These are phyloP conservation scores for Alloascoidea africana DNA, from an alignment of 805 yeast species.

Conservation along the genomic window DNA sequence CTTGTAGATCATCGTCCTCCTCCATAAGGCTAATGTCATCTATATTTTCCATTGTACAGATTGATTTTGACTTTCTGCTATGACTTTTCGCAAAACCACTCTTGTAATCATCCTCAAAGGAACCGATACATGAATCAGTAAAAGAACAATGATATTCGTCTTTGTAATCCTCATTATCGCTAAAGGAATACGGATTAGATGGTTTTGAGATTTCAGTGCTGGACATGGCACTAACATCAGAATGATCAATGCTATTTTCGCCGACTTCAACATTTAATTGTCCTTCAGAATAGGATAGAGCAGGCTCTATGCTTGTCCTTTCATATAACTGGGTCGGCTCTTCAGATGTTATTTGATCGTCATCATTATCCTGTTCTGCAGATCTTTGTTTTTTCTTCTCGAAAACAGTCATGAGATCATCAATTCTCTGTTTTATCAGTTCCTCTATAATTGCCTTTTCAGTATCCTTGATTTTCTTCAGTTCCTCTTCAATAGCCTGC, in stretches of 20 bases:
- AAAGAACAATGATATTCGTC: not conserved
- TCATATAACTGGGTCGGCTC: no score
- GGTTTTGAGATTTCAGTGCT: not conserved
- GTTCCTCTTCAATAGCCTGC: not conserved
- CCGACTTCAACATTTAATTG: not conserved
- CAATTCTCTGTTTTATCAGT: constrained; percentile 1
- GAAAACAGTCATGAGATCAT: not conserved
- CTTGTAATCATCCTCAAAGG: not conserved
- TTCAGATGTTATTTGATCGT: not conserved
- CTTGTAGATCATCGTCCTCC: no score
- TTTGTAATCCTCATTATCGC: constrained; percentile 1
- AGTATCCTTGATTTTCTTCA: constrained; percentile 1
- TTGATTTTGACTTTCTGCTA: no score
- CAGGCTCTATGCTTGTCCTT: no score
- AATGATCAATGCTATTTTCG: no score
- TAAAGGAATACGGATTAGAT: not conserved
- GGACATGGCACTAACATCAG: no score
- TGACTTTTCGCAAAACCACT: no score
- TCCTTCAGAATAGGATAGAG: not conserved
- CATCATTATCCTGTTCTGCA: not conserved
- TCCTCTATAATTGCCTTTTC: not conserved
- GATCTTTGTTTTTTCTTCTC: no score
- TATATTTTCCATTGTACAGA: no score
- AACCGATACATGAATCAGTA: not conserved
- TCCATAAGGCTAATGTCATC: no score